A percentile compares a stretch with the other conserved stretches of the same genome.
phyloP scores from a whole-genome alignment of 2,329 filamentous ascomycete species.

The Microascus cirrosus region DNA sequence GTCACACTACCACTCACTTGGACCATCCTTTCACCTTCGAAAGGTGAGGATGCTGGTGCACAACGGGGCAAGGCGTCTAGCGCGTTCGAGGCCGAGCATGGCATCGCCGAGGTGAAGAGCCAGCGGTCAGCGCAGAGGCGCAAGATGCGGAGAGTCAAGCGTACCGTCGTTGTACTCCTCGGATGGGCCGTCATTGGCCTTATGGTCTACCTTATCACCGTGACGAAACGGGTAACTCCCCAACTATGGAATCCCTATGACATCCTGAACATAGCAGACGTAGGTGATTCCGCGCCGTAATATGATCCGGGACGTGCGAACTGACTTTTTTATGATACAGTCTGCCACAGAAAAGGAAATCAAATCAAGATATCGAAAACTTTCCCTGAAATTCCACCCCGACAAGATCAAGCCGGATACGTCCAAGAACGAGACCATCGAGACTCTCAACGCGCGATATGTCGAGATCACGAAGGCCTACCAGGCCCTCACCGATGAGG shows the following conservation, averaged over 20 bases:
- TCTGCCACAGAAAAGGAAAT: constrained; percentile 81
- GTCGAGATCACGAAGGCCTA: constrained; percentile 96
- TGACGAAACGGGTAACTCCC: constrained; percentile 57
- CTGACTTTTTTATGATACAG: constrained; percentile 33
- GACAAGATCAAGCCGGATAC: constrained; percentile 83
- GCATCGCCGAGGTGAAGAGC: constrained; percentile 61
- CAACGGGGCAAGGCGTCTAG: constrained; percentile 61
- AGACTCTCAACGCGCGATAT: constrained; percentile 76
- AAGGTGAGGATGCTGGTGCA: constrained; percentile 66
- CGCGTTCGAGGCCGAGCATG: constrained; percentile 71
- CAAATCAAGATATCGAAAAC: constrained; percentile 78
- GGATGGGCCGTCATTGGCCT: constrained; percentile 79
- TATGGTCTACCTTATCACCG: constrained; percentile 85
- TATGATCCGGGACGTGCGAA: constrained; percentile 2
- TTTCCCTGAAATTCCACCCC: constrained; percentile 80
- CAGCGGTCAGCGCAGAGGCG: constrained; percentile 81
- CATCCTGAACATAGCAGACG: constrained; percentile 76
- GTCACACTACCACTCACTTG: constrained; percentile 87
- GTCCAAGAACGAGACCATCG: constrained; percentile 78
- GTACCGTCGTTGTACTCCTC: constrained; percentile 60
- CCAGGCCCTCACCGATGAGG: constrained; percentile 94
- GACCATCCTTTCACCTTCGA: constrained; percentile 69
- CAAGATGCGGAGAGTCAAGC: constrained; percentile 80
- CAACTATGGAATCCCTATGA: constrained; percentile 97
- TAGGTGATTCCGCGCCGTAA: constrained; percentile 24